phyloP scores from a whole-genome alignment of 331 rosid species.

The Pyracantha coccinea region DNA sequence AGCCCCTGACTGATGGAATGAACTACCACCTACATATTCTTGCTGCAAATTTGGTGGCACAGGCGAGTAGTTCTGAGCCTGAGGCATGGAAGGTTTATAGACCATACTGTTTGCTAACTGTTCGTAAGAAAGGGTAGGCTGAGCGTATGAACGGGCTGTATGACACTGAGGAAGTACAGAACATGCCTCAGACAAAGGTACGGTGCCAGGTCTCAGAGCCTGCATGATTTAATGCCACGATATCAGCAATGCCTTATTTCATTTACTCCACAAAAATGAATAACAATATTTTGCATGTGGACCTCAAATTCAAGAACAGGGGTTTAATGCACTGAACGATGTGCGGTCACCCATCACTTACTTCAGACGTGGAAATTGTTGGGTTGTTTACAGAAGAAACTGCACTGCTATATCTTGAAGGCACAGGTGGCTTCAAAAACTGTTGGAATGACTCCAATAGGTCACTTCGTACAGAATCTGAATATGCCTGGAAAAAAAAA shows the following conservation, averaged over 20 bases:
- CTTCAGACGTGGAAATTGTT: conserved; percentile 29
- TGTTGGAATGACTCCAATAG: conserved; percentile 16
- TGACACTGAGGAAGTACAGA: conserved; percentile 30
- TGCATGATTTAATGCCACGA: conserved; percentile 17
- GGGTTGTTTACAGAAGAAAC: conserved; percentile 24
- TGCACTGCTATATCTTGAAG: conserved; percentile 23
- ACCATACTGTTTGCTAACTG: conserved; percentile 23
- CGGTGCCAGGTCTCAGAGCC: conserved; percentile 29
- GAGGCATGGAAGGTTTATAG: conserved; percentile 18
- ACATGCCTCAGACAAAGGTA: conserved; percentile 23
- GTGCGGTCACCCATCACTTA: conserved; percentile 13
- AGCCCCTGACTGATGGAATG: conserved; percentile 18
- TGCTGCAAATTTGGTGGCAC: conserved; percentile 23
- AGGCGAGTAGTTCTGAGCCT: conserved; percentile 29
- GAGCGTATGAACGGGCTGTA: conserved; percentile 14
- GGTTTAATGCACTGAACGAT: background rate
- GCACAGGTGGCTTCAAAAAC: conserved; percentile 29
- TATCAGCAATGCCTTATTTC: background rate
- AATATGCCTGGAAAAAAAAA: conserved; percentile 10
- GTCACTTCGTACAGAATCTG: conserved; percentile 26
- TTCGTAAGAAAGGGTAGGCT: conserved; percentile 21
- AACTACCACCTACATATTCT: conserved; percentile 25
- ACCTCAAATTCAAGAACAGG: background rate
- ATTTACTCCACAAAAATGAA: background rate
- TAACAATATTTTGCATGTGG: background rate